A percentile compares a stretch with the other conserved stretches of the same genome.
phyloP scores from a whole-genome alignment of 495 filamentous ascomycete species.

The Coniosporium apollinis region DNA sequence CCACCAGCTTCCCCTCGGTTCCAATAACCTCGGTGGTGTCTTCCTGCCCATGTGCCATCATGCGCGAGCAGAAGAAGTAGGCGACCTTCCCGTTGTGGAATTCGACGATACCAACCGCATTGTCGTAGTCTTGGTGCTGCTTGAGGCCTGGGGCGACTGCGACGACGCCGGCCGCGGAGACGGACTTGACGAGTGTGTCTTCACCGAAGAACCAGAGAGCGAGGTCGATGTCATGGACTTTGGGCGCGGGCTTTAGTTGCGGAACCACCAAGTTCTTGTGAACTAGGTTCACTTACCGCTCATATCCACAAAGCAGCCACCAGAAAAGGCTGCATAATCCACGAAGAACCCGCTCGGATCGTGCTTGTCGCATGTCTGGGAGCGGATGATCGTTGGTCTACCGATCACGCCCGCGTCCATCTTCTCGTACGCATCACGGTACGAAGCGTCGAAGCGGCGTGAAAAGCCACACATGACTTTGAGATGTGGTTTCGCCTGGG shows the following conservation, averaged over 20 bases:
- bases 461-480: slow-evolving; percentile 47
- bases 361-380: slow-evolving; percentile 40
- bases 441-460: slow-evolving; percentile 39
- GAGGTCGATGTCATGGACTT: slow-evolving; percentile 14
- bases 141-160: slow-evolving; percentile 8
- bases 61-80: slow-evolving; percentile 13
- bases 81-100: slow-evolving; percentile 10
- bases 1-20: slow-evolving; percentile 10
- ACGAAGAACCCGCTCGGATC: slow-evolving; percentile 41
- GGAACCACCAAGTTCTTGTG: too few species aligned
- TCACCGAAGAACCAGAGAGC: slow-evolving; percentile 12
- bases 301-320: slow-evolving; percentile 41
- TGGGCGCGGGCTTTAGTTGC: too few species aligned
- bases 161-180: slow-evolving; percentile 7
- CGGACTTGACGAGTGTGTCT: slow-evolving; percentile 14
- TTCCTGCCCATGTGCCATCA: slow-evolving; percentile 13
- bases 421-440: slow-evolving; percentile 33
- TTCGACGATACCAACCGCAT: slow-evolving; percentile 14
- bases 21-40: slow-evolving; percentile 12
- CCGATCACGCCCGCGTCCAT: slow-evolving; percentile 33
- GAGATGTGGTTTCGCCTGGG: slow-evolving; percentile 30
- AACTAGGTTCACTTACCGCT: too few species aligned
- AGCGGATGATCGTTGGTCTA: slow-evolving; percentile 33
- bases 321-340: slow-evolving; percentile 35
- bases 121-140: slow-evolving; percentile 9